phyloP scores from a whole-genome alignment of 1,284 basidiomycete species.

The Moesziomyces sp. region DNA sequence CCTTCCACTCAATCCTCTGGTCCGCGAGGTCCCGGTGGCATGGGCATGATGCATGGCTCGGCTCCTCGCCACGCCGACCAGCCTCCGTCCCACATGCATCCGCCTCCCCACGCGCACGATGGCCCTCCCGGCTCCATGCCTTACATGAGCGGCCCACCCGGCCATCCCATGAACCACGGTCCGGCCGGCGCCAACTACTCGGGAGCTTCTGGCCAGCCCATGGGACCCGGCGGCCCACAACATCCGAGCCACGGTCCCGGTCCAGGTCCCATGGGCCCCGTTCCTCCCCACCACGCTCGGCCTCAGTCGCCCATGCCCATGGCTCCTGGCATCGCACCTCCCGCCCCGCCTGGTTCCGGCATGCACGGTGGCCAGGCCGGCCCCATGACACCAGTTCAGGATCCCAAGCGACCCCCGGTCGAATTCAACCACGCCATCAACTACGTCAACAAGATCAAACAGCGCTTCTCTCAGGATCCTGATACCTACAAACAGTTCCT shows the following conservation, averaged over 20 bases:
- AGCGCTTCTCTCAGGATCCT: conserved; percentile 87
- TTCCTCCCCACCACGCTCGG: conserved; percentile 43
- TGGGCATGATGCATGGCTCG: conserved; percentile 44
- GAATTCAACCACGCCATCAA: conserved; percentile 98
- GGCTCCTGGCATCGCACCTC: conserved; percentile 35
- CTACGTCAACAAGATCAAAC: conserved; percentile 99
- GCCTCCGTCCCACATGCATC: conserved; percentile 40
- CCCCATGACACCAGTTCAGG: conserved; percentile 45
- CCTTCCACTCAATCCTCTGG: conserved; percentile 23
- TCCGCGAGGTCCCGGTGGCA: conserved; percentile 33
- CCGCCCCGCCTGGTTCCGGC: conserved; percentile 20
- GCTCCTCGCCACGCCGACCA: conserved; percentile 43
- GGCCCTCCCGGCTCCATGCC: conserved; percentile 29
- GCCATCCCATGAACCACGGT: conserved; percentile 31
- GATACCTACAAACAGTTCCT: conserved; percentile 98
- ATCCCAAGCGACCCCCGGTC: conserved; percentile 69
- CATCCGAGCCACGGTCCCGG: conserved; percentile 37
- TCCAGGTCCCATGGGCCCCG: conserved; percentile 34
- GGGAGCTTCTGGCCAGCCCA: conserved; percentile 25
- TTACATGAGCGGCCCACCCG: conserved; percentile 35
- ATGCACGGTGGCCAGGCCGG: conserved; percentile 33
- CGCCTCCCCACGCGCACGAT: conserved; percentile 36
- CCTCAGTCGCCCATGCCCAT: conserved; percentile 47
- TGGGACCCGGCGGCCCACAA: conserved; percentile 36
- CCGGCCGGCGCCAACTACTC: conserved; percentile 25